Evolutionary conservation across 192 early-diverging fungal genomes (phyloP), one percentile per base, ranked within the genome.

Genomic region (Backusella psychrophila): DNA sequence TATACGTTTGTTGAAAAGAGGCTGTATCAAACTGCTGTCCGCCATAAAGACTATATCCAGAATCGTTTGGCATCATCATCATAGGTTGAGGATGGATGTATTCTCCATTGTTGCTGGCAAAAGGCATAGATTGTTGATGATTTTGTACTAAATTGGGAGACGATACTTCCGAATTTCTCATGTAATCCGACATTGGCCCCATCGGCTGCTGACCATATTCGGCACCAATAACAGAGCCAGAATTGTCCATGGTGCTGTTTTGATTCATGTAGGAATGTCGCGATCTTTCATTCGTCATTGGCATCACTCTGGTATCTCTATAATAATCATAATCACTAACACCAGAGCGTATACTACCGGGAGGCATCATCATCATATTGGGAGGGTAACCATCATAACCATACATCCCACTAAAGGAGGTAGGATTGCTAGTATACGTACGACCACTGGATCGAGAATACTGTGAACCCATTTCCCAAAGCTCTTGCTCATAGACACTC

Each of bases 401-500:
- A 39, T 23, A 53, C 35, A 74, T 74, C 6, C 26, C 29, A 19
- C 31, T 42, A 9, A 31, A 31, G 34, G 67, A 65, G 1, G 72
- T 66, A 31, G 71, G 56, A 34, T 59, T 52, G 9, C 81, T 77
- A 21, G 67, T 23, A 73, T 78, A 78, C 19, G 79, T 83, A n/a
- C 80, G 34, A 7, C 59, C 75, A 12, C 83, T 87, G 11, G 75
- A 80, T 44, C 80, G 77, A 29, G 86, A 86, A 26, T 79, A 81
- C 0, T 79, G 75, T 21, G 88, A 88, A 17, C 83, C 85, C 69
- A 85, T 83, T 76, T 93, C 90, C 90, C 91, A 91, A 67, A 92
- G 76, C 72, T 91, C 94, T 71, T 89, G 91, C 81, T 97, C 96
- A 75, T 93, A 96, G 34, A 93, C 93, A 56, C 91, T 88, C 95